Evolutionary conservation across 495 filamentous ascomycete genomes (phyloP).

Genomic region (Penicillium argentinense): DNA sequence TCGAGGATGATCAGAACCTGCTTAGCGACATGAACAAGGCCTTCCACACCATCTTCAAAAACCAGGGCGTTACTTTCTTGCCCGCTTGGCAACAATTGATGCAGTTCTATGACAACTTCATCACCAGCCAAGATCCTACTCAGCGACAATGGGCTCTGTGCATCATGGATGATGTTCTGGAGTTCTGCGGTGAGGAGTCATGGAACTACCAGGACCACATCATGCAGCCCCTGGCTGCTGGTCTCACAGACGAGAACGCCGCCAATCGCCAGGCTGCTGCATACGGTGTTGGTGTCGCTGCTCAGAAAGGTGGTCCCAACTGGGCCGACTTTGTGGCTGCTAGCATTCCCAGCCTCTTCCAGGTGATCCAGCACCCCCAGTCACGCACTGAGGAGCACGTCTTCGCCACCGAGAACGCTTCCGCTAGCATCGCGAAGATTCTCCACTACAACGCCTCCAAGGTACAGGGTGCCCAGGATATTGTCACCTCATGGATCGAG

Average conservation of each 20-base stretch:
- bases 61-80: constrained; percentile 82
- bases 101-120: constrained; percentile 79
- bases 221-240: constrained; percentile 77
- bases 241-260: constrained; percentile 77
- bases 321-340: constrained; percentile 84
- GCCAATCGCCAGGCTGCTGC: constrained; percentile 96
- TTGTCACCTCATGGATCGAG: constrained; percentile 79
- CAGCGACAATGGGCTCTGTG: constrained; percentile 98
- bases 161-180: constrained; percentile 97
- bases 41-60: constrained; percentile 98
- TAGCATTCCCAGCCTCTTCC: constrained; percentile 77
- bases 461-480: constrained; percentile 68
- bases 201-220: constrained; percentile 83
- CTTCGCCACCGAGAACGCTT: constrained; percentile 97
- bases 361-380: constrained; percentile 73
- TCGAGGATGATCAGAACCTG: constrained; percentile 96
- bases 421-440: constrained; percentile 94
- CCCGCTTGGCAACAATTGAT: constrained; percentile 83
- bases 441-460: constrained; percentile 80
- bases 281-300: constrained; percentile 94
- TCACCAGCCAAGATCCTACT: constrained; percentile 80
- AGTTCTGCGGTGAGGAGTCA: constrained; percentile 87
- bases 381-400: constrained; percentile 90
- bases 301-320: constrained; percentile 80
- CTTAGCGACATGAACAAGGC: constrained; percentile 99